Conservation (phyloP, 345 rosid species). For the Dipteronia dyeriana region DNA sequence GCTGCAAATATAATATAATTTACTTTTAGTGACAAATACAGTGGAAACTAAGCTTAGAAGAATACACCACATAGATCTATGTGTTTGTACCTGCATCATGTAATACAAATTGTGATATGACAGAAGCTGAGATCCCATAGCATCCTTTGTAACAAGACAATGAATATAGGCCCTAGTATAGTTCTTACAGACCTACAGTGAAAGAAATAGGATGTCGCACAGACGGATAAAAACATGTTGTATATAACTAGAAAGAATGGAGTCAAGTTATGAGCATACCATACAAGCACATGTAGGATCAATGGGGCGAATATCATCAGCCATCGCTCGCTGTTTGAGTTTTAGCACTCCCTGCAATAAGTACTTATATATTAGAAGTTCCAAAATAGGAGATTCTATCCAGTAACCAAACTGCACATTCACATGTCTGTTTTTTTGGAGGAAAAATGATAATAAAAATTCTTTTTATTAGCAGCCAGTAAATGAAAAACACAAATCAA, state of each 20-base stretch:
- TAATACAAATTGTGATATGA: conserved; percentile 75
- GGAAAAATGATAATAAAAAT: neutral
- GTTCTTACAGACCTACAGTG: conserved; percentile 70
- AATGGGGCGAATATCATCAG: conserved; percentile 60
- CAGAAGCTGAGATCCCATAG: conserved; percentile 85
- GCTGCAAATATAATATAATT: conserved; percentile 42
- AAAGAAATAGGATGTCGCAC: conserved; percentile 4
- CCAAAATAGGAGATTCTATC: neutral
- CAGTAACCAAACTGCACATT: neutral
- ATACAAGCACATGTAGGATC: conserved; percentile 73
- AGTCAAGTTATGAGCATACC: conserved; percentile 39
- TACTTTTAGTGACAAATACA: conserved; percentile 8
- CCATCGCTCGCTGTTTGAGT: conserved; percentile 70
- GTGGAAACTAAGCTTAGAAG: conserved; percentile 12
- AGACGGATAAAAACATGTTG: neutral
- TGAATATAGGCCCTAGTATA: conserved; percentile 77
- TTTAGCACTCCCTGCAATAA: conserved; percentile 65
- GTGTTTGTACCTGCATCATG: conserved; percentile 55
- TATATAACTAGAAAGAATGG: neutral
- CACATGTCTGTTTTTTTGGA: neutral
- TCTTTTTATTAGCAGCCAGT: neutral
- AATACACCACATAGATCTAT: neutral
- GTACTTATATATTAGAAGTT: conserved; percentile 8
- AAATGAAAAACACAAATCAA: neutral
- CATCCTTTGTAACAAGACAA: conserved; percentile 71